These are phyloP conservation scores for Schizophyllum commune DNA, from an alignment of 1,284 basidiomycete genomes.

Conservation along the genomic window DNA sequence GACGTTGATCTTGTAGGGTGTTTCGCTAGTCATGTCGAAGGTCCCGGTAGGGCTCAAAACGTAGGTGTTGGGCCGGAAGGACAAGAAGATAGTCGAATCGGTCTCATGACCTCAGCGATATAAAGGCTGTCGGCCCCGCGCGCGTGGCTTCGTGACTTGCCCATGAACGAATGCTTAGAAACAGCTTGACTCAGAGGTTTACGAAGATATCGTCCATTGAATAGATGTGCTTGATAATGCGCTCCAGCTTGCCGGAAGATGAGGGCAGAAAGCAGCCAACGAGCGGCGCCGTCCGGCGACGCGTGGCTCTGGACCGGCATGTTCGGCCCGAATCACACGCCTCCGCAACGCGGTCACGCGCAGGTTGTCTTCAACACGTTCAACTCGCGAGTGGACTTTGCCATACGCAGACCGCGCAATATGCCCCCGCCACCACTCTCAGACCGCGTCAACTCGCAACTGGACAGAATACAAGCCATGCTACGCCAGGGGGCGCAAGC, in stretches of 20 bases:
- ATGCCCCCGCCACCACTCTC: not conserved
- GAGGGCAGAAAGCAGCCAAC: not conserved
- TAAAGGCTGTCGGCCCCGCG: no score
- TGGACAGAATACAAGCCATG: not conserved
- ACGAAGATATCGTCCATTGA: not conserved
- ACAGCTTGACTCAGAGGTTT: not conserved
- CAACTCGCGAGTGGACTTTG: not conserved
- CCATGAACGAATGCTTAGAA: not conserved
- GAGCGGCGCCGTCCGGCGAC: no score
- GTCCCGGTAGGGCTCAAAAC: not conserved
- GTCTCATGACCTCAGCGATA: no score
- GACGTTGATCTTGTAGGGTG: constrained; percentile 35
- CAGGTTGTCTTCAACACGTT: no score
- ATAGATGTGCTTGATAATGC: no score
- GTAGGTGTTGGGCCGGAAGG: not conserved
- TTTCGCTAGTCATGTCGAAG: constrained; percentile 13
- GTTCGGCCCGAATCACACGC: no score
- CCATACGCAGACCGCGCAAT: not conserved
- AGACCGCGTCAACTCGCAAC: not conserved
- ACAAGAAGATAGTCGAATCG: not conserved
- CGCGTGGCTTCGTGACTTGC: no score
- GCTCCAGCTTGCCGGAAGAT: not conserved
- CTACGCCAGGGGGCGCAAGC: not conserved
- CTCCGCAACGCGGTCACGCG: not conserved
- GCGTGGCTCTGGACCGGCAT: no score